These are phyloP conservation scores for Cryptococcus sp. DNA, from an alignment of 1,284 basidiomycete genomes.

Conservation along the genomic window DNA sequence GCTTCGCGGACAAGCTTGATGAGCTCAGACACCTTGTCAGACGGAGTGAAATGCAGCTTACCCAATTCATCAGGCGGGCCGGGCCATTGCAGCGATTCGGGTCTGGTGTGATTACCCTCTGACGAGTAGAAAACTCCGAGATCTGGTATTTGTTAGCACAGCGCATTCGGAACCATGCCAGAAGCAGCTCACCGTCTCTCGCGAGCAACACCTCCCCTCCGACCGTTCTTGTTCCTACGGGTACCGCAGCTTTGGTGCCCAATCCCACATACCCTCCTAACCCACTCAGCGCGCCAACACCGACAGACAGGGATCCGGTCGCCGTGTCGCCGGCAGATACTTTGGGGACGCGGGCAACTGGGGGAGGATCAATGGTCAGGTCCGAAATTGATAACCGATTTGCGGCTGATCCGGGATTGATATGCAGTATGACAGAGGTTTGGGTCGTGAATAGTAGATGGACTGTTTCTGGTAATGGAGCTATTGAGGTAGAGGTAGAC, in stretches of 20 bases:
- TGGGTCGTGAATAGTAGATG: conserved; percentile 71
- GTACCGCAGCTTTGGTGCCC: conserved; percentile 67
- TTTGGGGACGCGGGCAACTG: conserved; percentile 57
- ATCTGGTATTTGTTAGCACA: conserved; percentile 56
- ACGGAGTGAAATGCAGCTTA: conserved; percentile 40
- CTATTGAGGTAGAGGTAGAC: conserved; percentile 17
- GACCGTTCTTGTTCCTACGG: conserved; percentile 62
- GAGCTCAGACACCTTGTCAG: too few relatives aligned
- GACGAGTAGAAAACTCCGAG: conserved; percentile 70
- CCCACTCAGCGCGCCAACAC: conserved; percentile 64
- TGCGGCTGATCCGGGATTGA: conserved; percentile 59
- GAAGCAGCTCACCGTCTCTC: conserved; percentile 69
- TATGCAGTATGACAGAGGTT: conserved; percentile 66
- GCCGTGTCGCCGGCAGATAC: conserved; percentile 2
- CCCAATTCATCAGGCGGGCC: conserved; percentile 78
- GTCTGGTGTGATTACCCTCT: conserved; percentile 67
- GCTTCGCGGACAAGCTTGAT: conserved; percentile 54
- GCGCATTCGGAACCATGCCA: not conserved
- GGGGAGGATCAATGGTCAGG: conserved; percentile 71
- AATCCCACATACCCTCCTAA: conserved; percentile 87
- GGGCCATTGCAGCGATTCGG: conserved; percentile 71
- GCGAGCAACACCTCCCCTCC: conserved; percentile 72
- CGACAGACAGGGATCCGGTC: conserved; percentile 14
- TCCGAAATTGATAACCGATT: conserved; percentile 65
- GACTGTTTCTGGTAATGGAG: conserved; percentile 45